Percentiles rank a stretch among this genome's conserved stretches.
Evolutionary conservation across 306 rosid genomes (phyloP).

Genomic region (Malus fusca): DNA sequence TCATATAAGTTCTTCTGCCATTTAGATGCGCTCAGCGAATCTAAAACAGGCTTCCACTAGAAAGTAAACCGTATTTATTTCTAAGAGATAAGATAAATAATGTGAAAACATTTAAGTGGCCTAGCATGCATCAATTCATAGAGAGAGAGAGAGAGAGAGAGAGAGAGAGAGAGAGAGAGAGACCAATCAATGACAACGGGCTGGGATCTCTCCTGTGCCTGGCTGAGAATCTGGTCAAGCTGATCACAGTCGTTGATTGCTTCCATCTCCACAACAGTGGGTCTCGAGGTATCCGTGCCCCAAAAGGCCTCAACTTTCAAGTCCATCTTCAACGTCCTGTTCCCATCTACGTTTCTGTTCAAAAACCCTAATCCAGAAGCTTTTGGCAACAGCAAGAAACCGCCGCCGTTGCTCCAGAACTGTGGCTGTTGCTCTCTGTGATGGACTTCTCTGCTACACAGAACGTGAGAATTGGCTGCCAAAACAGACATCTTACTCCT

Average conservation of each 20-base stretch:
- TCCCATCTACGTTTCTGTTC: slow-evolving; percentile 27
- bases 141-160: not conserved
- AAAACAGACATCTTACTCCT: slow-evolving; percentile 50
- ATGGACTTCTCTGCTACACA: slow-evolving; percentile 28
- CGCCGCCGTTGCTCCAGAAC: slow-evolving; percentile 13
- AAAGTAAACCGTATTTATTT: not conserved
- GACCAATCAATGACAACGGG: slow-evolving; percentile 81
- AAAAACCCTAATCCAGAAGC: slow-evolving; percentile 29
- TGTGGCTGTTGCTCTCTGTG: slow-evolving; percentile 42
- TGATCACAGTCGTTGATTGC: slow-evolving; percentile 54
- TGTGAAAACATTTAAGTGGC: not conserved
- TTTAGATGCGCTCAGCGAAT: too few relatives aligned
- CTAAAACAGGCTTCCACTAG: too few relatives aligned
- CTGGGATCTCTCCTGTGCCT: slow-evolving; percentile 44
- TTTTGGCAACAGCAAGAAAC: slow-evolving; percentile 11
- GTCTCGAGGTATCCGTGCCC: slow-evolving; percentile 45
- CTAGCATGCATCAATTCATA: not conserved
- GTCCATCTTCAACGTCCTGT: slow-evolving; percentile 30
- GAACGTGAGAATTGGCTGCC: slow-evolving; percentile 43
- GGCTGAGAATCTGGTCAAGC: slow-evolving; percentile 57
- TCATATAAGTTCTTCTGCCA: too few relatives aligned
- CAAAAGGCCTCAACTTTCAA: slow-evolving; percentile 46
- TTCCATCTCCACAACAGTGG: slow-evolving; percentile 48
- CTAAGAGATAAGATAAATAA: not conserved
- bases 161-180: not conserved